A percentile compares a stretch with the other conserved stretches of the same genome.
These are phyloP conservation scores for Trichophyton benhamiae DNA, from an alignment of 2,329 filamentous ascomycete genomes.

Conservation along the genomic window DNA sequence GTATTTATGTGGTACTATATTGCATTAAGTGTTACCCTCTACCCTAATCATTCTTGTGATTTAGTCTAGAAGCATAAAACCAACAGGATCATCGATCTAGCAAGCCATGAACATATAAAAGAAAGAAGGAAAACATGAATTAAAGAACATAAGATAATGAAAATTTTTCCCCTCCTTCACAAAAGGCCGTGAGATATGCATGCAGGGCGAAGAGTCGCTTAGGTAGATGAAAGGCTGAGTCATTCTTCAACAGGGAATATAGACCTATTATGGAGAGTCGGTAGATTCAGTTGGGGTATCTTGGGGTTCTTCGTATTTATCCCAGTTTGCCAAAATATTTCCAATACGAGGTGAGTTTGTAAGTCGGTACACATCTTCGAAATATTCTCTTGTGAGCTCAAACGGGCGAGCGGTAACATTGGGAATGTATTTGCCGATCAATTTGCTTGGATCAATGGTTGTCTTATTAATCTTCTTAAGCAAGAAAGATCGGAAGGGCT, in stretches of 20 bases:
- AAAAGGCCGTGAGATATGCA: neutral
- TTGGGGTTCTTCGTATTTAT: conserved; percentile 47
- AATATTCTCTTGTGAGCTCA: conserved; percentile 94
- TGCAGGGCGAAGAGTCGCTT: neutral
- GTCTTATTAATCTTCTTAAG: conserved; percentile 99
- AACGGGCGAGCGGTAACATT: conserved; percentile 97
- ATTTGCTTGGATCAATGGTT: conserved; percentile 89
- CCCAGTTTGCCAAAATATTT: conserved; percentile 65
- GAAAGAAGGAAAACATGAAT: neutral
- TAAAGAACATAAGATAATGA: neutral
- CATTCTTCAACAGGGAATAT: neutral
- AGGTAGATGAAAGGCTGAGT: neutral
- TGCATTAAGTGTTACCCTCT: neutral
- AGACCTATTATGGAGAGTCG: neutral
- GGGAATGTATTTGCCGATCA: conserved; percentile 97
- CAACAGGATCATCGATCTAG: neutral
- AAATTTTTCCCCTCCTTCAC: neutral
- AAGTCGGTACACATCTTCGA: conserved; percentile 92
- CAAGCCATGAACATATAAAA: neutral
- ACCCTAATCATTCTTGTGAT: neutral
- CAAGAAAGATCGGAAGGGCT: conserved; percentile 95
- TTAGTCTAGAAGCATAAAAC: neutral
- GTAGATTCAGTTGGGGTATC: neutral
- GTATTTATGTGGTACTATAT: too few relatives aligned
- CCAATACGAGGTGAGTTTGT: conserved; percentile 59